A percentile compares a stretch with the other conserved stretches of the same genome.
These are phyloP conservation scores for Barbatosphaeria neglecta DNA, from an alignment of 495 filamentous ascomycete genomes.

Conservation along the genomic window DNA sequence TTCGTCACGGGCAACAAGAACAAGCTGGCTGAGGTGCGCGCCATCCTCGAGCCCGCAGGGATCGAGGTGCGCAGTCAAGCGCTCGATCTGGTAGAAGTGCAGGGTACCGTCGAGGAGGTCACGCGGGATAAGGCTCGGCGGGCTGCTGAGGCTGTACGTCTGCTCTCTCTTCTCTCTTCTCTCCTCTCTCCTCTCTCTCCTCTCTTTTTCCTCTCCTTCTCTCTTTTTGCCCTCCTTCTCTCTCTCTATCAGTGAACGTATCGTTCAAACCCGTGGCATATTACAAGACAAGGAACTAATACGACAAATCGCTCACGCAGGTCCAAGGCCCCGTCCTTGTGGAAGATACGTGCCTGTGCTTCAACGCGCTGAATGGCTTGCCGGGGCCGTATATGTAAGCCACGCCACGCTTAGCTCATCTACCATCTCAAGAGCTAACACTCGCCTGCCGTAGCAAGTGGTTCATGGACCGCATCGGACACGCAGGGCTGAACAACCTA, in stretches of 20 bases:
- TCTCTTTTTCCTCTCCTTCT: not conserved
- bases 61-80: constrained; percentile 61
- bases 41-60: constrained; percentile 59
- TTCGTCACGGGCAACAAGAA: constrained; percentile 96
- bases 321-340: constrained; percentile 79
- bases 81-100: constrained; percentile 77
- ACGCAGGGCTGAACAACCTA: constrained; percentile 77
- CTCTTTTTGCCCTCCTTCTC: not conserved
- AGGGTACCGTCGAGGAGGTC: constrained; percentile 87
- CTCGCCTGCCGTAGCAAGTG: constrained; percentile 60
- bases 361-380: constrained; percentile 74
- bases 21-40: constrained; percentile 78
- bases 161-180: not conserved
- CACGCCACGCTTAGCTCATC: not conserved
- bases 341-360: constrained; percentile 91
- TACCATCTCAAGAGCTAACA: no score
- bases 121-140: constrained; percentile 74
- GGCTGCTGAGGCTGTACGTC: constrained; percentile 54
- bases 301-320: constrained; percentile 25
- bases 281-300: not conserved
- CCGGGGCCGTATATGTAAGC: constrained; percentile 95
- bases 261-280: no score
- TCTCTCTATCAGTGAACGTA: no score
- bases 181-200: not conserved
- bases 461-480: constrained; percentile 75